Evolutionary conservation across 257 asterid species (phyloP).

Genomic region (Solanum virginianum): DNA sequence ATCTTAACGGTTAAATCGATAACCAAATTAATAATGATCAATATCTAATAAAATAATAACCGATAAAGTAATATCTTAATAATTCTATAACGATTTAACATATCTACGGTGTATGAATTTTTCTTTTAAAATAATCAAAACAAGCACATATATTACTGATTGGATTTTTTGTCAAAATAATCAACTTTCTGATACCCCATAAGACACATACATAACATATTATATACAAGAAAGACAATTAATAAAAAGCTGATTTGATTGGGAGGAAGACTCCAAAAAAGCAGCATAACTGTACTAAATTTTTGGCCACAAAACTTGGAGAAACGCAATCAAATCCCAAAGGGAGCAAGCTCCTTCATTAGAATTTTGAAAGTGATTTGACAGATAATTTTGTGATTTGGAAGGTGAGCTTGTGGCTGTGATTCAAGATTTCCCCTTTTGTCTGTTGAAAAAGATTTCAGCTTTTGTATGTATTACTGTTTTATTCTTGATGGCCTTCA

Average conservation of each 20-base stretch:
- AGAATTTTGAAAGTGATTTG: slow-evolving; percentile 25
- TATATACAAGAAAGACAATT: neutral
- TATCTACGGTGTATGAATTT: too few relatives aligned
- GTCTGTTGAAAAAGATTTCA: neutral
- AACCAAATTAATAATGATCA: too few relatives aligned
- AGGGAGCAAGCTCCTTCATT: slow-evolving; percentile 12
- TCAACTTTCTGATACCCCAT: neutral
- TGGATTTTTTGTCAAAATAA: neutral
- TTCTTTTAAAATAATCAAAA: too few relatives aligned
- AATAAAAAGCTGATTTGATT: neutral
- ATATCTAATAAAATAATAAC: too few relatives aligned
- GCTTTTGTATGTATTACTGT: neutral
- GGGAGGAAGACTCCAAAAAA: slow-evolving; percentile 1
- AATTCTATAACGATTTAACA: too few relatives aligned
- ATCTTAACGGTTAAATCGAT: too few relatives aligned
- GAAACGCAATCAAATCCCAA: slow-evolving; percentile 2
- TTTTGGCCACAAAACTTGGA: slow-evolving; percentile 31
- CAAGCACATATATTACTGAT: neutral
- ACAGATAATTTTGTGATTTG: slow-evolving; percentile 1
- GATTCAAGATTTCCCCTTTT: slow-evolving; percentile 2
- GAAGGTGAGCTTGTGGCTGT: neutral
- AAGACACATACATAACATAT: neutral
- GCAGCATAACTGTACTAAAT: slow-evolving; percentile 17
- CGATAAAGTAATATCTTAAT: too few relatives aligned
- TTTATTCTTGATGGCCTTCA: neutral